Evolutionary conservation across 257 asterid genomes (phyloP), one percentile per base, ranked within the genome.

Genomic region (Paraleonurus japonicus): DNA sequence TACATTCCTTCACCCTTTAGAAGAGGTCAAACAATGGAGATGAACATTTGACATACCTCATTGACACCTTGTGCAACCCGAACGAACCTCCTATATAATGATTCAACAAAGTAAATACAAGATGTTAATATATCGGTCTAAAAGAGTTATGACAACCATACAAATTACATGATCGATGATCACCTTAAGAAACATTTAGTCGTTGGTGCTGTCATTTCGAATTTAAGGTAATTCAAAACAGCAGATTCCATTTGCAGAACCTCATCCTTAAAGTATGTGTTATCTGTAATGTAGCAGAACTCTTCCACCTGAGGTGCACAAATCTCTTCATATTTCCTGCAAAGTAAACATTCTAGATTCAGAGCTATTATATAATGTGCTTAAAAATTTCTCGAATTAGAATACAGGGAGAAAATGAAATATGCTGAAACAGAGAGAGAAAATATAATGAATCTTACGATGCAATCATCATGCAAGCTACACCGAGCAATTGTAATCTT

Each of bases 381-480:
- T 50, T 50, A 51, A 51, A 2, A 2, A 20, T 51, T 19, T 51
- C 54, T 47, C 9, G 13, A 51, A 24, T 50, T 8, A 20, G 1
- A 4, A 30, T 26, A 54, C 4, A 63, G 8, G 33, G 41, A 7
- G 12, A 17, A 28, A 7, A 11, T 1, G 24, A 60, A 15, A 59
- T 5, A 60, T 19, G 11, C 7, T 19, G 9, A 26, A 16, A 47
- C 15, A 69, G 20, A 54, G 16, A 2, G 3, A 22, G 7, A 9
- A 30, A n/a, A 53, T 23, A 43, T 20, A 27, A 41, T 43, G 59
- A 54, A 65, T 37, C 98, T 83, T 94, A 94, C 98, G 98, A 83
- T 47, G 99, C 99, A 57, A 94, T 89, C 98, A 94, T 91, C 99
- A 94, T 91, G 85, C 96, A 91, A 80, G 96, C 88, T 17, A 92